phyloP scores from a whole-genome alignment of 2,329 filamentous ascomycete species.

The Colletotrichum lentis region DNA sequence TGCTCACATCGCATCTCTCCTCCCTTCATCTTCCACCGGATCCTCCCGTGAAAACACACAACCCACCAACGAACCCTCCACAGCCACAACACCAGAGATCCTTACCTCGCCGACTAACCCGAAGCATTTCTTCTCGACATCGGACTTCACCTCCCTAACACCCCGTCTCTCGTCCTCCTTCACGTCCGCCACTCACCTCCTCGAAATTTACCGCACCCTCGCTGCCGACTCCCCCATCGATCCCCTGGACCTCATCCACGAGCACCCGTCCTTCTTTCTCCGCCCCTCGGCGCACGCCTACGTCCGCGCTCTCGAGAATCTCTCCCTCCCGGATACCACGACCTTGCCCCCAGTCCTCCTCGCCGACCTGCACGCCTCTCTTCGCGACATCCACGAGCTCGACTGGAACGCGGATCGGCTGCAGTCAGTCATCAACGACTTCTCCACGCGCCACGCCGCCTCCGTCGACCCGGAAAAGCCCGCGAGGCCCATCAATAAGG shows the following conservation, averaged over 20 bases:
- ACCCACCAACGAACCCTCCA: not conserved
- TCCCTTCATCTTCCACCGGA: not conserved
- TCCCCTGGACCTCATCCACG: constrained; percentile 29
- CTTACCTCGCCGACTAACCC: constrained; percentile 15
- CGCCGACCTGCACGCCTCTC: constrained; percentile 16
- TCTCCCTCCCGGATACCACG: constrained; percentile 6
- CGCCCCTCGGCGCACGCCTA: constrained; percentile 25
- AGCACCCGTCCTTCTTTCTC: constrained; percentile 38
- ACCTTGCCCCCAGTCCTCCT: constrained; percentile 10
- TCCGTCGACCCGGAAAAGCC: constrained; percentile 9
- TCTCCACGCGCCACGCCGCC: constrained; percentile 11
- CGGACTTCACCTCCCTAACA: constrained; percentile 21
- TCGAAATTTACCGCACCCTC: constrained; percentile 31
- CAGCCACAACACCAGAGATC: not conserved
- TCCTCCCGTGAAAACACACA: not conserved
- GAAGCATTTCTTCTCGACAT: constrained; percentile 19
- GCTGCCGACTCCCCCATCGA: constrained; percentile 35
- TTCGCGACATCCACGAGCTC: constrained; percentile 23
- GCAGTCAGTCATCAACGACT: constrained; percentile 29
- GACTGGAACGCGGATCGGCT: constrained; percentile 32
- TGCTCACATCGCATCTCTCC: constrained; percentile 14
- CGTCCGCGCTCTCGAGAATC: constrained; percentile 16
- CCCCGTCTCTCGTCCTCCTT: constrained; percentile 10
- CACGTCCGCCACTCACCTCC: constrained; percentile 22
- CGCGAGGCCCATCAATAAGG: constrained; percentile 11